Base-by-base conservation (phyloP, 1,139 yeast genomes). In the Tardiomyces blankii region DNA sequence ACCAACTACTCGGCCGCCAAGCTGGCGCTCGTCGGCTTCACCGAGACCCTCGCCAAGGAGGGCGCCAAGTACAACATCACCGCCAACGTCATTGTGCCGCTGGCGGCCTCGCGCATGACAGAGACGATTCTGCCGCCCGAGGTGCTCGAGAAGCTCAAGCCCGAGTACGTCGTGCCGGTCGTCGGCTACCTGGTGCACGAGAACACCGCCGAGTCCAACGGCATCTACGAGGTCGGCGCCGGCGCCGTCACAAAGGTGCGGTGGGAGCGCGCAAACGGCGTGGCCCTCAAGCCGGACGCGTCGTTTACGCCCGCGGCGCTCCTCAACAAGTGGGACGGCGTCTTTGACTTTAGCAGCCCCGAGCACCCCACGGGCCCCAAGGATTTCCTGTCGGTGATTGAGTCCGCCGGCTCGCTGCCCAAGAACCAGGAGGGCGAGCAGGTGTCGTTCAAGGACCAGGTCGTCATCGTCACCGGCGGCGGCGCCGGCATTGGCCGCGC, bases 81-180 rank as follows among this genome's bases (percentile, higher is more conserved):
- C 53, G 87, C 86, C 43, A 91, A 91, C 64, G 79, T 82, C 42
- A 87, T 91, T 70, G 96, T 95, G 11, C 96, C 97, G 25, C 74
- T 91, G 55, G 97, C 97, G 27, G 85, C 89, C 59, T 85, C 95
- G 41, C 80, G 96, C 71, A 88, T 91, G 96, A 91, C 97, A 28
- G 96, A 88, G 68, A 76, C 80, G 40, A 76, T 91, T 49, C 71
- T 91, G 61, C 96, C 97, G 42, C 84, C 87, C 42, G 87, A 87
- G 49, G 70, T 89, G 50, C 77, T 91, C 66, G 83, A 82, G 61
- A 78, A 77, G 62, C 74, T 91, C 59, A 77, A 81, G 45, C 95
- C 97, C 2, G 94, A 85, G 55, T 86, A 84, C 66, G 80, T 91
- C 57, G 93, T 91, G 30, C 97, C 97, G 12, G 73, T 89, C 54